A percentile compares a stretch with the other conserved stretches of the same genome.
phyloP scores from a whole-genome alignment of 257 asterid species.

The Capsicum chinense region DNA sequence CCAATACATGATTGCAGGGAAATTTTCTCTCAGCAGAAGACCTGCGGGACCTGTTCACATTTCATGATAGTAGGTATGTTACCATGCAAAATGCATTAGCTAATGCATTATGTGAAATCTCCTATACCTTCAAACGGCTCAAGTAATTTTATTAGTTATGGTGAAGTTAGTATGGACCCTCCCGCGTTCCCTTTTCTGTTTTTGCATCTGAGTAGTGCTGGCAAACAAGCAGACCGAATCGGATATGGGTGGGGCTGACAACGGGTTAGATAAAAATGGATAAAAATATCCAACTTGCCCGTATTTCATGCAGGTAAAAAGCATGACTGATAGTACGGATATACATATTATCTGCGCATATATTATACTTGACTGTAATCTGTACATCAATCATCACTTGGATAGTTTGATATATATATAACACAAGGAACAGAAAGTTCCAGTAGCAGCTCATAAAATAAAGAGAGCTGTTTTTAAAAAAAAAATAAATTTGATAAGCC shows the following conservation, averaged over 20 bases:
- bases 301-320: not conserved
- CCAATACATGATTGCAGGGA: slow-evolving; percentile 58
- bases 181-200: not conserved
- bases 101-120: slow-evolving; percentile 18
- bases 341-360: not conserved
- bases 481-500: too few relatives aligned
- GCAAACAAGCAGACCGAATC: not conserved
- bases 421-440: too few relatives aligned
- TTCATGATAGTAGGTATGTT: slow-evolving; percentile 75
- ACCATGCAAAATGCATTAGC: slow-evolving; percentile 26
- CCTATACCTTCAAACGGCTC: slow-evolving; percentile 10
- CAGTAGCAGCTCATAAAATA: too few relatives aligned
- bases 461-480: too few relatives aligned
- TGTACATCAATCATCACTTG: too few relatives aligned
- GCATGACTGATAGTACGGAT: not conserved
- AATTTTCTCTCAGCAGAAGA: slow-evolving; percentile 87
- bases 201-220: not conserved
- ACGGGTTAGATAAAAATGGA: not conserved
- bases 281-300: not conserved
- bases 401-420: too few relatives aligned
- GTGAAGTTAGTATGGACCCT: not conserved
- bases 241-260: not conserved
- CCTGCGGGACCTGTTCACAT: slow-evolving; percentile 87
- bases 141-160: not conserved
- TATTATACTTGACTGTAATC: too few relatives aligned